Evolutionary conservation across 768 basidiomycete species (phyloP).

Genomic region (Pisolithus orientalis): DNA sequence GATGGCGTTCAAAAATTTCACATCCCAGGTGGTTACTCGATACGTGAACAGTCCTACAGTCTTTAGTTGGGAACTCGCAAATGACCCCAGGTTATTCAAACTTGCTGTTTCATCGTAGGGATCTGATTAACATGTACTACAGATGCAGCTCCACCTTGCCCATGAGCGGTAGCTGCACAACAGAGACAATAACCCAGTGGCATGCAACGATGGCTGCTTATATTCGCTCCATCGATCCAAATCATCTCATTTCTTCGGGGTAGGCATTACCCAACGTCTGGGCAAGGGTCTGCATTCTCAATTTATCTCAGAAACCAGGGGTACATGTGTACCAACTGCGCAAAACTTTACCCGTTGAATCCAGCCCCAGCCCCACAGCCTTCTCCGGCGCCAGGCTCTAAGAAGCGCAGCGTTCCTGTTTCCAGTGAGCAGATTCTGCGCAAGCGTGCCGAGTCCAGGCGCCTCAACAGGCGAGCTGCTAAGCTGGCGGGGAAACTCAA

Average conservation of each 20-base stretch:
- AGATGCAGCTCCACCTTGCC: conserved; percentile 55
- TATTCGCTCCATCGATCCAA: conserved; percentile 45
- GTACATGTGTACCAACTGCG: conserved; percentile 51
- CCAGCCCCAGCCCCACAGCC: conserved; percentile 31
- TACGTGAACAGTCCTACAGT: conserved; percentile 49
- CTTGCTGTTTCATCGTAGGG: not conserved
- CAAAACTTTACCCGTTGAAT: conserved; percentile 44
- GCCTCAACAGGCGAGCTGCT: conserved; percentile 34
- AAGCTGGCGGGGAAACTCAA: conserved; percentile 28
- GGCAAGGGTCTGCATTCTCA: not conserved
- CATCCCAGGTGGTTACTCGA: conserved; percentile 46
- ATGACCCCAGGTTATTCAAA: conserved; percentile 49
- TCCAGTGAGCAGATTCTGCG: conserved; percentile 43
- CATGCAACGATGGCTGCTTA: conserved; percentile 40
- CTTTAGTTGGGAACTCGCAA: conserved; percentile 57
- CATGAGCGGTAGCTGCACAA: conserved; percentile 36
- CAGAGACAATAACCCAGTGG: conserved; percentile 53
- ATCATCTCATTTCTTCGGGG: conserved; percentile 63
- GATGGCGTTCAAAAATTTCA: conserved; percentile 51
- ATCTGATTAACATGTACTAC: conserved; percentile 1
- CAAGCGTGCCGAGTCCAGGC: conserved; percentile 43
- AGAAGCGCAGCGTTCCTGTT: conserved; percentile 37
- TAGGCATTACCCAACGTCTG: conserved; percentile 22
- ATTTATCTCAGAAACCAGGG: conserved; percentile 38
- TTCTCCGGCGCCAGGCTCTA: conserved; percentile 34